These are phyloP conservation scores for Begonia peltatifolia DNA, from an alignment of 306 rosid species.

Conservation along the genomic window DNA sequence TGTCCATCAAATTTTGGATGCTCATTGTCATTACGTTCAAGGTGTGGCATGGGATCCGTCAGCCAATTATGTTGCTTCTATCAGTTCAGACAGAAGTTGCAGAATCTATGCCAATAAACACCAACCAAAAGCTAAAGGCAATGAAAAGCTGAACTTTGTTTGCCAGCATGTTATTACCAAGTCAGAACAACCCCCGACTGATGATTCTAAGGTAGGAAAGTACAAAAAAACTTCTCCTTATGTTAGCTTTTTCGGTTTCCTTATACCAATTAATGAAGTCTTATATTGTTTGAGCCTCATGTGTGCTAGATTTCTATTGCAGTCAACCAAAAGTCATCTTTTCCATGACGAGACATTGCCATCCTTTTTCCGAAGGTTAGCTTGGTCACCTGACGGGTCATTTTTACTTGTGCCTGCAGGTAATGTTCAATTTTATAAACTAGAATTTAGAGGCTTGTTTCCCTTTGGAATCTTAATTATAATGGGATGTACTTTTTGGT, in stretches of 20 bases:
- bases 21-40: constrained; percentile 90
- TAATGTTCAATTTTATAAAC: constrained; percentile 7
- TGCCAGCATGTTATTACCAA: constrained; percentile 69
- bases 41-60: constrained; percentile 97
- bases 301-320: constrained; percentile 17
- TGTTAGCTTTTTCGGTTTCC: not conserved
- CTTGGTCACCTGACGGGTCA: constrained; percentile 98
- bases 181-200: constrained; percentile 44
- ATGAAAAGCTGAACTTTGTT: constrained; percentile 47
- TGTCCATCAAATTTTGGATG: constrained; percentile 70
- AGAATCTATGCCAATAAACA: constrained; percentile 65
- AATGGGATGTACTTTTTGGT: too few species aligned
- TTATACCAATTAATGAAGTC: constrained; percentile 2
- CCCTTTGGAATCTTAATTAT: too few species aligned
- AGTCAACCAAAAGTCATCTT: constrained; percentile 60
- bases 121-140: constrained; percentile 43
- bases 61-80: constrained; percentile 63
- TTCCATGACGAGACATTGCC: constrained; percentile 88
- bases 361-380: constrained; percentile 84
- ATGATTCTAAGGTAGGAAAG: constrained; percentile 56
- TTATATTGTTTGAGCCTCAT: constrained; percentile 12
- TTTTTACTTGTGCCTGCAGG: constrained; percentile 94
- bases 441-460: too few species aligned
- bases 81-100: constrained; percentile 91
- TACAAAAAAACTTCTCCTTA: not conserved